These are phyloP conservation scores for Neophaeococcomyces mojaviensis DNA, from an alignment of 2,329 filamentous ascomycete species.

Conservation along the genomic window DNA sequence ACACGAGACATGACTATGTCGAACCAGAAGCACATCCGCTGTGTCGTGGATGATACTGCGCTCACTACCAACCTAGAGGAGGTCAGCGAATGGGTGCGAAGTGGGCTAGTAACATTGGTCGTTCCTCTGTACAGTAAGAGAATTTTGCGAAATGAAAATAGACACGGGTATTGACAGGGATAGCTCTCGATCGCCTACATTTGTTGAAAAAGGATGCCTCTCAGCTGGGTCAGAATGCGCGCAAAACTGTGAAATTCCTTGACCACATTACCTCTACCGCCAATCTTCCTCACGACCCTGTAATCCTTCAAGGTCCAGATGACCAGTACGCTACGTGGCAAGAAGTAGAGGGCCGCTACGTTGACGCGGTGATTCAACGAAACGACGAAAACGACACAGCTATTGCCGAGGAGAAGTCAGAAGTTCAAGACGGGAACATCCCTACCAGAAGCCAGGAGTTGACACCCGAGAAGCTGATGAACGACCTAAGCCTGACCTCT, in stretches of 20 bases:
- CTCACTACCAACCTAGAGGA: constrained; percentile 46
- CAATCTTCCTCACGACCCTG: constrained; percentile 34
- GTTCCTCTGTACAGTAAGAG: constrained; percentile 46
- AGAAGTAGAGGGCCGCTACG: constrained; percentile 37
- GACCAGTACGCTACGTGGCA: constrained; percentile 42
- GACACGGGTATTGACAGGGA: constrained; percentile 10
- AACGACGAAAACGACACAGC: constrained; percentile 25
- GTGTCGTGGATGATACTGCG: constrained; percentile 47
- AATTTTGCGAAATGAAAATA: background rate
- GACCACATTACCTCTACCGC: constrained; percentile 43
- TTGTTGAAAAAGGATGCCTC: constrained; percentile 38
- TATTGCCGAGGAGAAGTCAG: constrained; percentile 9
- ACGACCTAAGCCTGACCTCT: constrained; percentile 14
- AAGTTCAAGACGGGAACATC: constrained; percentile 13
- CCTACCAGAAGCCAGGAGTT: constrained; percentile 14
- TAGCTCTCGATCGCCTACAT: constrained; percentile 41
- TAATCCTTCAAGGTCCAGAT: constrained; percentile 42
- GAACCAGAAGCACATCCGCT: constrained; percentile 41
- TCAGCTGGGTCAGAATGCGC: constrained; percentile 42
- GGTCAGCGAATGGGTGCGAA: constrained; percentile 45
- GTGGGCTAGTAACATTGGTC: constrained; percentile 42
- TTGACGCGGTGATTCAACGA: constrained; percentile 31
- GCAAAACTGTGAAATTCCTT: constrained; percentile 45
- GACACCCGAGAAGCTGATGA: constrained; percentile 20
- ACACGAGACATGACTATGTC: constrained; percentile 11